phyloP scores from a whole-genome alignment of 805 yeast genomes.

The Metschnikowia noctiluminum region DNA sequence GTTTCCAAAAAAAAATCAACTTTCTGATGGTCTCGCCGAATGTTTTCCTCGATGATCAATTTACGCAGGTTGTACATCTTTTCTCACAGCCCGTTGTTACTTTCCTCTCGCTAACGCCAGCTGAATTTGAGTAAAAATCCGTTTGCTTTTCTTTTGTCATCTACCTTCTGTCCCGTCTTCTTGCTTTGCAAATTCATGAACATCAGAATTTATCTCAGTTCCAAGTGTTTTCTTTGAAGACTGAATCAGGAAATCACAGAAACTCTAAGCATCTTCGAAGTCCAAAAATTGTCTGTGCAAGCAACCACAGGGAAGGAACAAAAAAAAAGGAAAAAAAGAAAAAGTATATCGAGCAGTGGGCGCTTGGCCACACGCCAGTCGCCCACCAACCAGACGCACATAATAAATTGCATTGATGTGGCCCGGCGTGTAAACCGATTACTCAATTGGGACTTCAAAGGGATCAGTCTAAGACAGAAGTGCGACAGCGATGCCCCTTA shows the following conservation, averaged over 20 bases:
- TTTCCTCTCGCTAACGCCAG: no score
- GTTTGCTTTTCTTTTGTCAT: no score
- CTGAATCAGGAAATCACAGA: not conserved
- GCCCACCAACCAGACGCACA: not conserved
- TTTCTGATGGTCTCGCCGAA: no score
- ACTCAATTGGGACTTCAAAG: conserved; percentile 16
- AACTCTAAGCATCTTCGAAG: not conserved
- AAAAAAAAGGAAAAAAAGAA: not conserved
- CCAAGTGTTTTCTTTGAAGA: not conserved
- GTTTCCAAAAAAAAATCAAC: no score
- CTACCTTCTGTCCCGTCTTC: not conserved
- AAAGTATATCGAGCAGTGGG: not conserved
- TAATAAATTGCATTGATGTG: not conserved
- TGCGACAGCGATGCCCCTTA: conserved; percentile 5
- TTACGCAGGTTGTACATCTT: no score
- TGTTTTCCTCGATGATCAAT: no score
- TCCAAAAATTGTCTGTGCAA: not conserved
- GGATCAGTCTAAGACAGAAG: conserved; percentile 5
- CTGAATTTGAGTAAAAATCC: no score
- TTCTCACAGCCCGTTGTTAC: no score
- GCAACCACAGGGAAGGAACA: not conserved
- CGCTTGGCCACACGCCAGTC: not conserved
- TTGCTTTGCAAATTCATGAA: not conserved
- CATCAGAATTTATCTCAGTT: not conserved
- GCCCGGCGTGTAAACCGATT: conserved; percentile 1